Evolutionary conservation across 495 filamentous ascomycete genomes (phyloP), one percentile per base, ranked within the genome.

Genomic region (Penicillium cinerascens): DNA sequence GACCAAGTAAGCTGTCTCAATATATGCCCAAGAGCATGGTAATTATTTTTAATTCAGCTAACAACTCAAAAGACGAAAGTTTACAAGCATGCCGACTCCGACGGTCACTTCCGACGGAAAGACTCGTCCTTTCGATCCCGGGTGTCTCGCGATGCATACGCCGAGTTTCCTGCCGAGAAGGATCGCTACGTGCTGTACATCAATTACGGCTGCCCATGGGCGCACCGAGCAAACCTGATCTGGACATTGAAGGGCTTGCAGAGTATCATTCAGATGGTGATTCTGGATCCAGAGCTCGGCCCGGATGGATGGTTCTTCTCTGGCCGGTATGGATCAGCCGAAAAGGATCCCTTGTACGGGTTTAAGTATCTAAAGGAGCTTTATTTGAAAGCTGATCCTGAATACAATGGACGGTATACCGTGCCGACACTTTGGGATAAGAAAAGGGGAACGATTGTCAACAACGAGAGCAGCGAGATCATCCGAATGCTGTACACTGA

Each of bases 381-480:
- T 20, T 95, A 95, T 67, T 82, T 86, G 56, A 71, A 78, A 23
- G 82, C 82, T 6, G 77, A 91, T 59, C 78, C 82, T 0, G 69
- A 79, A 27, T 95, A 92, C 61, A 70, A 78, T 39, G 88, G 87
- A 2, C 74, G 88, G 21, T 93, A 85, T 65, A 93, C 89, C 1
- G 88, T 95, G 6, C 90, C 90, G 2, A 78, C 82, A 23, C 74
- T 95, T 21, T 93, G 84, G 74, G 89, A 95, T 66, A 88, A 78
- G 62, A 83, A 87, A 70, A 69, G 69, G 42, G 76, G 83, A 52
- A 83, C 78, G 21, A 87, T 92, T 52, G 89, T 92, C 51, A 91
- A 80, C 68, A 95, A 95, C 55, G 90, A 95, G 77, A 89, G 85
- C 58, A 82, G 80, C 52, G 90, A 95, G 76, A 89, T 95, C 56